Conservation (phyloP, 2,329 filamentous ascomycete genomes). For the Hawksworthiomyces lignivorus region DNA sequence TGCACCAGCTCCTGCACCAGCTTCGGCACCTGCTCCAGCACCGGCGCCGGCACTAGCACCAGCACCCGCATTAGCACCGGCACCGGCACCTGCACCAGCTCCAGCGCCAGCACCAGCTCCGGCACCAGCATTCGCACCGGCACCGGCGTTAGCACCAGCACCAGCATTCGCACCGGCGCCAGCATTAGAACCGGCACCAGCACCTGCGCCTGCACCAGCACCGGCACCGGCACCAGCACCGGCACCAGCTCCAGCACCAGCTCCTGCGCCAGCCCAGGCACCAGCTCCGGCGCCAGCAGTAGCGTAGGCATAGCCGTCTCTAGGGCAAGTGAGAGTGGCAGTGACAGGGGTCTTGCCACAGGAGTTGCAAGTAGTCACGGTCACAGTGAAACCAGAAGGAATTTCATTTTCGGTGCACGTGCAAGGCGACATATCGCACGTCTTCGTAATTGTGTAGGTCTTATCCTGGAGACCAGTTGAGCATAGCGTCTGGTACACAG, state of each 20-base stretch:
- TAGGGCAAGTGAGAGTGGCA: constrained; percentile 12
- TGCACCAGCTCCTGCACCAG: neutral
- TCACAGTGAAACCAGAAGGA: constrained; percentile 14
- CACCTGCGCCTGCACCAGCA: neutral
- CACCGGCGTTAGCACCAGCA: neutral
- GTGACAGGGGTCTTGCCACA: constrained; percentile 11
- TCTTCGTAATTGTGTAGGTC: constrained; percentile 18
- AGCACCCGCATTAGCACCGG: neutral
- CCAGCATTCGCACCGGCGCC: neutral
- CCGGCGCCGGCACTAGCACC: neutral
- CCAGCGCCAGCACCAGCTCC: neutral
- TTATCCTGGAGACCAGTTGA: constrained; percentile 7
- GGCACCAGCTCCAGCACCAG: neutral
- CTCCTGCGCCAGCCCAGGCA: neutral
- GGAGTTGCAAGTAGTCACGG: constrained; percentile 11
- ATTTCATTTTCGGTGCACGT: constrained; percentile 2
- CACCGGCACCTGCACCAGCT: neutral
- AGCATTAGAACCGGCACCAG: neutral
- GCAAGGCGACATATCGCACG: constrained; percentile 13
- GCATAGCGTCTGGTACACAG: constrained; percentile 12
- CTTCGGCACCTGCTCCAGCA: neutral
- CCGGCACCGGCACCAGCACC: neutral
- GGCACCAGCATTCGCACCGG: neutral
- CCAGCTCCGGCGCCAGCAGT: neutral
- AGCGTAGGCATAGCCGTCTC: constrained; percentile 1